Evolutionary conservation across 495 filamentous ascomycete species (phyloP).

Genomic region (Penicillium crystallinum): DNA sequence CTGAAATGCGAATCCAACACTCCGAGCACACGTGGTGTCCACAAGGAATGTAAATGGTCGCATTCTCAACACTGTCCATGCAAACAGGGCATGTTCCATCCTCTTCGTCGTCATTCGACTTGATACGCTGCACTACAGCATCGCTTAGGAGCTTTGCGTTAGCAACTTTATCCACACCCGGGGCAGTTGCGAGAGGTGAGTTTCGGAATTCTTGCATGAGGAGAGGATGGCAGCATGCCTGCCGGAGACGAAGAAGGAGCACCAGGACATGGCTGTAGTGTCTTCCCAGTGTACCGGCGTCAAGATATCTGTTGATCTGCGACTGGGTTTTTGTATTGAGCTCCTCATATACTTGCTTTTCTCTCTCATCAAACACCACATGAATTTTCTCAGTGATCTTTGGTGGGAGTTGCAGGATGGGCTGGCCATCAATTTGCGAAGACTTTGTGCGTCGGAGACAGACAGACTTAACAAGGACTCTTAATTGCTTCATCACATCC

Average conservation of each 20-base stretch:
- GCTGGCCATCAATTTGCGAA: constrained; percentile 78
- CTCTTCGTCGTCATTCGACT: constrained; percentile 51
- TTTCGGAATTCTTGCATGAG: constrained; percentile 71
- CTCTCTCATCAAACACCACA: constrained; percentile 69
- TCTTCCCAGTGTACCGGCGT: constrained; percentile 62
- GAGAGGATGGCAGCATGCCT: constrained; percentile 90
- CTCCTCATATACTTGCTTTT: constrained; percentile 64
- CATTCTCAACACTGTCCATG: constrained; percentile 67
- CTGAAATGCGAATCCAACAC: constrained; percentile 70
- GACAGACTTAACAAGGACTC: constrained; percentile 75
- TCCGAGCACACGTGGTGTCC: constrained; percentile 78
- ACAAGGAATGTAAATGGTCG: constrained; percentile 77
- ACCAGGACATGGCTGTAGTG: constrained; percentile 84
- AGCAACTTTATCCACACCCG: constrained; percentile 58
- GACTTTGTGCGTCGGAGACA: constrained; percentile 82
- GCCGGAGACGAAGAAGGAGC: constrained; percentile 74
- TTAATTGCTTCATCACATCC: constrained; percentile 64
- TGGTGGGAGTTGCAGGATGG: constrained; percentile 69
- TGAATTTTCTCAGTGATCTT: constrained; percentile 62
- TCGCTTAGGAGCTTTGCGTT: constrained; percentile 59
- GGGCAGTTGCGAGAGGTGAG: constrained; percentile 44
- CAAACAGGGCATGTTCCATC: constrained; percentile 64
- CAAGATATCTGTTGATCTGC: constrained; percentile 73
- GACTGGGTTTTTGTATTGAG: constrained; percentile 64
- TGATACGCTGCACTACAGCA: constrained; percentile 64